phyloP scores from a whole-genome alignment of 106 monocot genomes.

The Acorus calamus region DNA sequence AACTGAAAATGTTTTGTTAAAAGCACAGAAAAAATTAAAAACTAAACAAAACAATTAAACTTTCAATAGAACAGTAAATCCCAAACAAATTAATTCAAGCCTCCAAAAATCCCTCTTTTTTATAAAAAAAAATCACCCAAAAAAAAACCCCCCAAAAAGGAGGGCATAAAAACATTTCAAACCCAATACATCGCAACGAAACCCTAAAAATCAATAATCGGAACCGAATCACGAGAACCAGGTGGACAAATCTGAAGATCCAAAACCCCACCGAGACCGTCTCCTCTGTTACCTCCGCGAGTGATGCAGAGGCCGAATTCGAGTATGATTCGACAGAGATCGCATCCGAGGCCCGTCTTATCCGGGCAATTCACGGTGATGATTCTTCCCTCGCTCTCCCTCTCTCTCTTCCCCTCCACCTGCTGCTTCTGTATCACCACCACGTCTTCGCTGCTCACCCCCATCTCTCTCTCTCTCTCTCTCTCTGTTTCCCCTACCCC shows the following conservation, averaged over 20 bases:
- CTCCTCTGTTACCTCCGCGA: conserved; percentile 37
- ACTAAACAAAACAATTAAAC: no score
- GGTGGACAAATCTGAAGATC: neutral
- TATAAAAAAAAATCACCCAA: no score
- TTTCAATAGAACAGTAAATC: no score
- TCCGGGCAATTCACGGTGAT: conserved; percentile 89
- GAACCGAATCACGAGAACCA: neutral
- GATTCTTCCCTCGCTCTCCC: conserved; percentile 44
- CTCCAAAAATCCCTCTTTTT: no score
- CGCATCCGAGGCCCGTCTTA: conserved; percentile 75
- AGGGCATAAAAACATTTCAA: no score
- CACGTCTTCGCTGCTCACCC: conserved; percentile 42
- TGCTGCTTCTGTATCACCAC: conserved; percentile 60
- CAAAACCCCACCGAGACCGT: neutral
- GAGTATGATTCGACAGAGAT: conserved; percentile 69
- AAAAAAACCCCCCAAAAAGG: no score
- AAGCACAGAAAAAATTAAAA: no score
- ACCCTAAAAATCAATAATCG: neutral
- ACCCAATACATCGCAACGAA: no score
- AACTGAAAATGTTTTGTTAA: no score
- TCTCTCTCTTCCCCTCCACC: conserved; percentile 26
- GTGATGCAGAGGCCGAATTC: conserved; percentile 84
- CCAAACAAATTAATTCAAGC: no score
- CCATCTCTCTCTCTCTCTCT: conserved; percentile 29
- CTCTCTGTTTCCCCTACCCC: conserved; percentile 21